A percentile compares a stretch with the other conserved stretches of the same genome.
These are phyloP conservation scores for Francoa sonchifolia DNA, from an alignment of 441 rosid genomes.

Conservation along the genomic window DNA sequence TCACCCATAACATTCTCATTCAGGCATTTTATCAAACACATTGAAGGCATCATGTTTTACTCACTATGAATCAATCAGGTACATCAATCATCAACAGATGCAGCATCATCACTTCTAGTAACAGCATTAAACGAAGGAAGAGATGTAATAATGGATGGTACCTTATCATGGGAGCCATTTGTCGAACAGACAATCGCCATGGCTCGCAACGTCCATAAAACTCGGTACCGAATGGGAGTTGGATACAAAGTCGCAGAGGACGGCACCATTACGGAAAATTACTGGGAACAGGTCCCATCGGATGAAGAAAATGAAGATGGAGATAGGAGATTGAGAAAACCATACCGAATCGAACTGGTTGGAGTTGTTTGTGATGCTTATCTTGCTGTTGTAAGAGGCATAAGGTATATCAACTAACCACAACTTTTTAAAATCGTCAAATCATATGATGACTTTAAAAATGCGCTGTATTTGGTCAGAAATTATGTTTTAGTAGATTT, in stretches of 20 bases:
- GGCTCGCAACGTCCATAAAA: slow-evolving; percentile 68
- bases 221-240: slow-evolving; percentile 58
- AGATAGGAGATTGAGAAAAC: slow-evolving; percentile 29
- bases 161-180: slow-evolving; percentile 87
- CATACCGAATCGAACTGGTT: slow-evolving; percentile 64
- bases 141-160: slow-evolving; percentile 92
- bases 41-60: no score
- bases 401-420: slow-evolving; percentile 29
- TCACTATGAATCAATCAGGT: no score
- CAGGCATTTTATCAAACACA: neutral
- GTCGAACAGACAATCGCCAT: slow-evolving; percentile 62
- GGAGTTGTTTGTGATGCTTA: slow-evolving; percentile 89
- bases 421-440: neutral
- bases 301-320: slow-evolving; percentile 15
- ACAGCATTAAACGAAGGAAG: slow-evolving; percentile 87
- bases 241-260: slow-evolving; percentile 58
- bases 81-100: slow-evolving; percentile 73
- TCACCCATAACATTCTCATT: no score
- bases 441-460: no score
- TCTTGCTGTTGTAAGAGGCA: slow-evolving; percentile 80
- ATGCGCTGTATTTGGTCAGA: no score
- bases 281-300: slow-evolving; percentile 49
- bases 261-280: slow-evolving; percentile 47
- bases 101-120: slow-evolving; percentile 76
- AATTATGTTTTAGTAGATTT: no score